These are phyloP conservation scores for Hyphopichia pseudoburtonii DNA, from an alignment of 1,139 yeast species.

Conservation along the genomic window DNA sequence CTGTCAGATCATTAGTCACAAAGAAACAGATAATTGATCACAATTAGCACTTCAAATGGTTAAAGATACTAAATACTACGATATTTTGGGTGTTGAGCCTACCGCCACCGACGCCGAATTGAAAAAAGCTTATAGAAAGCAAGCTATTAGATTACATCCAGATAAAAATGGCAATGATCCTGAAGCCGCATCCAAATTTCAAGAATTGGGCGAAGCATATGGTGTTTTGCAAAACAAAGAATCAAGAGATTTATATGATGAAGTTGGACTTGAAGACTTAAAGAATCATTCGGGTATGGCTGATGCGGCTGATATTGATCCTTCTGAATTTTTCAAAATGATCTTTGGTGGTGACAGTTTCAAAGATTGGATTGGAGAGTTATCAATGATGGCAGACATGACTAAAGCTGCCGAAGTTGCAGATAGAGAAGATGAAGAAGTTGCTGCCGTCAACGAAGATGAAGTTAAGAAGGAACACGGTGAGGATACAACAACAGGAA, in stretches of 20 bases:
- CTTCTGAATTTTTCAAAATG: constrained; percentile 61
- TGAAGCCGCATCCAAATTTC: constrained; percentile 92
- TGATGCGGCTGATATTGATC: constrained; percentile 32
- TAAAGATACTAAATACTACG: constrained; percentile 88
- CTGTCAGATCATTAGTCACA: too few species aligned
- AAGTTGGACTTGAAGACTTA: constrained; percentile 45
- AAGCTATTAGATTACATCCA: constrained; percentile 92
- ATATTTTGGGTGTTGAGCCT: constrained; percentile 74
- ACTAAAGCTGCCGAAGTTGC: constrained; percentile 69
- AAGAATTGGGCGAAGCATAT: constrained; percentile 68
- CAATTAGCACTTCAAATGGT: too few species aligned
- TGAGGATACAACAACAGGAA: background rate
- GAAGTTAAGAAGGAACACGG: background rate
- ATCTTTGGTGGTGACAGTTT: constrained; percentile 83
- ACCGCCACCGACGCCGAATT: constrained; percentile 79
- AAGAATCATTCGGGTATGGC: constrained; percentile 23
- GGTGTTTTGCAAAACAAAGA: constrained; percentile 41
- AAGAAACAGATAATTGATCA: background rate
- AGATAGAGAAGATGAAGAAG: constrained; percentile 24
- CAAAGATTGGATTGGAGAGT: constrained; percentile 77
- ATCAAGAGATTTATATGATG: constrained; percentile 40
- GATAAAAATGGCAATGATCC: constrained; percentile 80
- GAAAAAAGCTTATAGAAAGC: constrained; percentile 91
- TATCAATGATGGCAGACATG: constrained; percentile 80
- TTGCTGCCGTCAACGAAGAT: constrained; percentile 6